Base-by-base conservation (phyloP, 805 yeast species). In the Nakazawaea laoshanensis region DNA sequence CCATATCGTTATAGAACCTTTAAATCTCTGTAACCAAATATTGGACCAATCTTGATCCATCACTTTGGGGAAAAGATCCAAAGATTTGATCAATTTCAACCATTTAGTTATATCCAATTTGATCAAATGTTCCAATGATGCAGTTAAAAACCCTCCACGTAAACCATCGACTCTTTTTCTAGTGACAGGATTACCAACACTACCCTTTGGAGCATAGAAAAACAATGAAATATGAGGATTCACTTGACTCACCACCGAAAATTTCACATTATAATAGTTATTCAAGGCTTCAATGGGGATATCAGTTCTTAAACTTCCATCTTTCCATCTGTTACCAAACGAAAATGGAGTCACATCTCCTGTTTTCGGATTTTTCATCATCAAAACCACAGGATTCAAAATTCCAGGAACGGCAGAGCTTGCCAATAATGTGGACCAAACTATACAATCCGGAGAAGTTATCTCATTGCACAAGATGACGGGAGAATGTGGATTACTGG, bases 341-440 rank as follows among this genome's bases (percentile, higher is more conserved):
- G 82, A 74, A 48, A 77, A 81, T 2, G 94, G 89, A 5, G 79
- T 63, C 21, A 58, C 50, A 1, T 46, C 46, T 24, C 49, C 47
- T 6, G 57, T 61, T 23, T 48, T 46, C 7, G 58, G 61, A 11
- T 61, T 59, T 45, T 76, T 76, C 74, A 73, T 77, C 87, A 82
- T 78, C 35, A 82, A 55, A 11, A 79, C 86, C 14, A 82, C 88
- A 0, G 94, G 94, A 41, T 78, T 77, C 36, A 82, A 55, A 10
- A 82, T 77, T 0, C 92, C 92, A 0, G 94, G 94, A 6, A 83
- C 92, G 0, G 92, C 92, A 4, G 85, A 71, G 3, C 86, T 77
- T 0, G 92, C 92, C 25, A 82, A 55, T 37, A 82, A 55, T 0
- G 87, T 61, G 3, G 84, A 74, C 92, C 92, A 82, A n/a, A 83